These are phyloP conservation scores for Boeremia exigua DNA, from an alignment of 2,329 filamentous ascomycete species.

Conservation along the genomic window DNA sequence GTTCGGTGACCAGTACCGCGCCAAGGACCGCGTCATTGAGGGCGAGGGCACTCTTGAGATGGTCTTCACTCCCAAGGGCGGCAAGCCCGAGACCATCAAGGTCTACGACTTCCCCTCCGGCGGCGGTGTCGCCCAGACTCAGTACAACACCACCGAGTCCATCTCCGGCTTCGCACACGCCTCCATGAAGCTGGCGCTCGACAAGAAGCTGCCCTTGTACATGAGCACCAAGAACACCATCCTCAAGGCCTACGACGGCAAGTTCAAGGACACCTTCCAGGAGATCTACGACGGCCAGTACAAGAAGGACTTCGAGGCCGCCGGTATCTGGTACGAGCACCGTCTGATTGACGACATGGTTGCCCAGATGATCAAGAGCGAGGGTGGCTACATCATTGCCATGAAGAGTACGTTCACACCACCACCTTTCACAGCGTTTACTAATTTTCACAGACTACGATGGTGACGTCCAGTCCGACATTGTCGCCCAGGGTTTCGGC, in stretches of 20 bases:
- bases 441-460: conserved; percentile 77
- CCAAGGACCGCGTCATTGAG: conserved; percentile 85
- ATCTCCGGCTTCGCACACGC: conserved; percentile 95
- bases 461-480: conserved; percentile 97
- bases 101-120: conserved; percentile 88
- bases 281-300: conserved; percentile 90
- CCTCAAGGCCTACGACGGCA: conserved; percentile 96
- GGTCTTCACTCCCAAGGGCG: conserved; percentile 86
- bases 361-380: conserved; percentile 99
- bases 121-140: conserved; percentile 88
- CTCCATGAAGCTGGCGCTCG: conserved; percentile 91
- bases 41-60: conserved; percentile 89
- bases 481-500: conserved; percentile 97
- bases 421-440: conserved; percentile 7
- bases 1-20: conserved; percentile 98
- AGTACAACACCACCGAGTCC: conserved; percentile 98
- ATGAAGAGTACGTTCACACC: conserved; percentile 76
- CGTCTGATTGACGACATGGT: conserved; percentile 99
- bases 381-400: conserved; percentile 94
- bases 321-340: conserved; percentile 99
- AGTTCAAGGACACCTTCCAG: conserved; percentile 99
- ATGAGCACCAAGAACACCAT: conserved; percentile 99
- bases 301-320: conserved; percentile 85
- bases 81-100: conserved; percentile 82
- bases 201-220: conserved; percentile 90